Conservation (phyloP, 2,329 filamentous ascomycete species). For the Fusarium domesticum region DNA sequence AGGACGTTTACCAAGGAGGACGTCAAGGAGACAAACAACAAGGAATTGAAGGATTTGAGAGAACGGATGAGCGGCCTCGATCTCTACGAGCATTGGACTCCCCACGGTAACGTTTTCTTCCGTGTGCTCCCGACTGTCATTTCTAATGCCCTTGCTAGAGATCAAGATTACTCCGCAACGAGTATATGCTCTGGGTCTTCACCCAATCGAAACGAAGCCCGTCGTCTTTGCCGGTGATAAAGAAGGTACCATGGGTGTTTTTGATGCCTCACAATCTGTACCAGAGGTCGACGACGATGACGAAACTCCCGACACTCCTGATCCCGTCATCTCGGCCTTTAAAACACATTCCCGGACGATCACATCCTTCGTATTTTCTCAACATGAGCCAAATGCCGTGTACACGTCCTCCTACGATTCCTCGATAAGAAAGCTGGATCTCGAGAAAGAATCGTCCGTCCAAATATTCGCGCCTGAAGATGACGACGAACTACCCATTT, state of each 20-base stretch:
- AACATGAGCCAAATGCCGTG: conserved; percentile 68
- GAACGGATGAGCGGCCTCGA: conserved; percentile 73
- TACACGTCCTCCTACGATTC: conserved; percentile 92
- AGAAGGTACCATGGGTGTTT: conserved; percentile 82
- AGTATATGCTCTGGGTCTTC: conserved; percentile 83
- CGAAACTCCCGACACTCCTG: conserved; percentile 62
- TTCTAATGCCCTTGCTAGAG: conserved; percentile 46
- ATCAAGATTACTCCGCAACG: conserved; percentile 90
- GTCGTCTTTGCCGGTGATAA: conserved; percentile 94
- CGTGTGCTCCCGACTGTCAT: too few species aligned
- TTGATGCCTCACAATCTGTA: conserved; percentile 75
- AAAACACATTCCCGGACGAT: conserved; percentile 91
- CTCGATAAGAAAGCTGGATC: conserved; percentile 81
- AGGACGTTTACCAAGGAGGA: conserved; percentile 86
- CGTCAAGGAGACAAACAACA: conserved; percentile 73
- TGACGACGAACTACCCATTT: conserved; percentile 73
- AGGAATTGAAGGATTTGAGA: conserved; percentile 68
- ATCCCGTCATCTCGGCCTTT: conserved; percentile 82
- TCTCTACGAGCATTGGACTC: conserved; percentile 80
- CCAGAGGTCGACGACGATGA: conserved; percentile 62
- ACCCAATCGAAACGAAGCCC: conserved; percentile 81
- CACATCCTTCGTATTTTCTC: conserved; percentile 75
- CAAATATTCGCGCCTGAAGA: conserved; percentile 78
- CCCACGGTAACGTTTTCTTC: conserved; percentile 62
- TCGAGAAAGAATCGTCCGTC: conserved; percentile 73